Percentiles rank a stretch among this genome's conserved stretches.
These are phyloP conservation scores for Nannochloropsis limnetica DNA, from an alignment of 352 stramenopile species.

Conservation along the genomic window DNA sequence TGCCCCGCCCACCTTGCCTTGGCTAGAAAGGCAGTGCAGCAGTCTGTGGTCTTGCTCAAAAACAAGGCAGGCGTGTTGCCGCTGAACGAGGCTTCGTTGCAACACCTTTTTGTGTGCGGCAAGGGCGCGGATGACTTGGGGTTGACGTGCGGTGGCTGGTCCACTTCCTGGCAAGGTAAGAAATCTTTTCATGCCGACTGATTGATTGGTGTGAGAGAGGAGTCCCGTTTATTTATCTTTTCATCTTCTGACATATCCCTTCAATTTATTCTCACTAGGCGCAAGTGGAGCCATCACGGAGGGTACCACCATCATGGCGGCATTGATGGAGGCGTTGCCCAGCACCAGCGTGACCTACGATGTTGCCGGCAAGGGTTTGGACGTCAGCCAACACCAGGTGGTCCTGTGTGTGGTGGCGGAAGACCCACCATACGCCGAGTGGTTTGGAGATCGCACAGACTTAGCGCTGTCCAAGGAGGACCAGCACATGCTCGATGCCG, in stretches of 20 bases:
- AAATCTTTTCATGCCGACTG: too few relatives aligned
- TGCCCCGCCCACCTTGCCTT: constrained; percentile 18
- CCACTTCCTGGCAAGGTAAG: constrained; percentile 21
- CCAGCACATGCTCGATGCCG: not conserved
- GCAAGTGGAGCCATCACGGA: constrained; percentile 10
- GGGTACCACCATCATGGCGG: constrained; percentile 4
- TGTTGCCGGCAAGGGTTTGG: not conserved
- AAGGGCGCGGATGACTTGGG: constrained; percentile 1
- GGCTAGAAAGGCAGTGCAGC: not conserved
- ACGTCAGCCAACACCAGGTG: not conserved
- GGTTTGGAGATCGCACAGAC: not conserved
- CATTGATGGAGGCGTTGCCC: not conserved
- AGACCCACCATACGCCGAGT: constrained; percentile 30
- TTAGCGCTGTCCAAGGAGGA: not conserved
- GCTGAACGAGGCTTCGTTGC: not conserved
- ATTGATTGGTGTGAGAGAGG: too few relatives aligned
- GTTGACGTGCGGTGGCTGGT: constrained; percentile 28
- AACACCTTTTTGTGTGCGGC: constrained; percentile 9
- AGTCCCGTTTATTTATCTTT: too few relatives aligned
- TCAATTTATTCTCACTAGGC: too few relatives aligned
- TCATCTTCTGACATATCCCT: too few relatives aligned
- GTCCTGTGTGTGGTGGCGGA: constrained; percentile 15
- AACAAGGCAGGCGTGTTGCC: constrained; percentile 18
- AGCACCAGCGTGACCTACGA: not conserved
- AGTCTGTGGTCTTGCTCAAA: constrained; percentile 23